phyloP scores from a whole-genome alignment of 2,329 filamentous ascomycete genomes.

The Colletotrichum lini region DNA sequence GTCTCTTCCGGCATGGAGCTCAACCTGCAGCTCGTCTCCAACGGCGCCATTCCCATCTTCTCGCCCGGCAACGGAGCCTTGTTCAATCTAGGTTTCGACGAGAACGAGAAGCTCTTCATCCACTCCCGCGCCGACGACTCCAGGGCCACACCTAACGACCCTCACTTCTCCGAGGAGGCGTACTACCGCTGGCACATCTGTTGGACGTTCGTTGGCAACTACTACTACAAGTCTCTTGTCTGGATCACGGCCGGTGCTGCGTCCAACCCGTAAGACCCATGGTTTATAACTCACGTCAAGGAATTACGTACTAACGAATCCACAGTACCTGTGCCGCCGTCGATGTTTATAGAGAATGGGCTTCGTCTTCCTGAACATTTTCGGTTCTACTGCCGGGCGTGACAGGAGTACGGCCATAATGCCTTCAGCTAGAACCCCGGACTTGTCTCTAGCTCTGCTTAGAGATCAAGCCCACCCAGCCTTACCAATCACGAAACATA shows the following conservation, averaged over 20 bases:
- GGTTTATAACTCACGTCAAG: not conserved
- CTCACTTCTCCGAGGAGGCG: not conserved
- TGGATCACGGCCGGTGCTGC: constrained; percentile 36
- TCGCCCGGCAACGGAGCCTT: constrained; percentile 19
- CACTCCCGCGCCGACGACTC: constrained; percentile 29
- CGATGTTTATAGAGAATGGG: constrained; percentile 24
- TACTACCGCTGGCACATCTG: constrained; percentile 41
- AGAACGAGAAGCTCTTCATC: constrained; percentile 32
- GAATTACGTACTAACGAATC: not conserved
- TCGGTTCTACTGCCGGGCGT: not conserved
- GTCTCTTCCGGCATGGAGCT: constrained; percentile 19
- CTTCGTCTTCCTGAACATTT: not conserved
- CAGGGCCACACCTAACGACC: constrained; percentile 17
- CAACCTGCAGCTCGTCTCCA: constrained; percentile 28
- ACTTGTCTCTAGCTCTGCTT: not conserved
- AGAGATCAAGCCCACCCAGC: too few species aligned
- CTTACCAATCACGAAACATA: not conserved
- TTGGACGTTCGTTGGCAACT: constrained; percentile 38
- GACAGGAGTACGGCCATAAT: fast-evolving
- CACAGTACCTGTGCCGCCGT: constrained; percentile 27
- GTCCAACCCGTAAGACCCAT: constrained; percentile 18
- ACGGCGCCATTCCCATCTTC: constrained; percentile 38
- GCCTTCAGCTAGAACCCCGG: not conserved
- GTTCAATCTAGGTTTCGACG: constrained; percentile 34
- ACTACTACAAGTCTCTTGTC: constrained; percentile 39